A percentile compares a stretch with the other conserved stretches of the same genome.
These are phyloP conservation scores for Linnemannia exigua DNA, from an alignment of 192 early-diverging fungal genomes.

Conservation along the genomic window DNA sequence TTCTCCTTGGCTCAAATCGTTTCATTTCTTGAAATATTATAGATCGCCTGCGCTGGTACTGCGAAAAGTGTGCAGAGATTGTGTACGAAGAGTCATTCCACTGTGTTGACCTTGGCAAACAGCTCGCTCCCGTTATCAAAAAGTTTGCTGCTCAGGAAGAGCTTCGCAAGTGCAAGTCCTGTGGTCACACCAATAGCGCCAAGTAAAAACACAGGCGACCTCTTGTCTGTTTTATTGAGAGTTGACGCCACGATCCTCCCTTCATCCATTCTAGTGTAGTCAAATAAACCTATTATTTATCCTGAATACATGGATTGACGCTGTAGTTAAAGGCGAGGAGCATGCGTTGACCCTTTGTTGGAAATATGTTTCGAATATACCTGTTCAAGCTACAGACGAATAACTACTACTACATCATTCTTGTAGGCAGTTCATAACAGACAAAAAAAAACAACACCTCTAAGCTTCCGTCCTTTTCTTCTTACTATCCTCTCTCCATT, in stretches of 20 bases:
- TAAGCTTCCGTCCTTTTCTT: neutral
- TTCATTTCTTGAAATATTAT: too few species aligned
- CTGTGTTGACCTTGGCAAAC: constrained; percentile 89
- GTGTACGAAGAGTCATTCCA: constrained; percentile 94
- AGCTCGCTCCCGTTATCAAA: constrained; percentile 94
- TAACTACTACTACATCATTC: too few species aligned
- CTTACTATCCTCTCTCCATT: neutral
- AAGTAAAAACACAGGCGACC: constrained; percentile 42
- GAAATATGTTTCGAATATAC: too few species aligned
- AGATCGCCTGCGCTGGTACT: constrained; percentile 98
- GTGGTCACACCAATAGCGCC: constrained; percentile 73
- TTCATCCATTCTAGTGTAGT: neutral
- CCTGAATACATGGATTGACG: too few species aligned
- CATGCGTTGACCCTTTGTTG: too few species aligned
- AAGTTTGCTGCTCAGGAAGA: constrained; percentile 73
- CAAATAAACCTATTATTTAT: too few species aligned
- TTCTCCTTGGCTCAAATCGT: neutral
- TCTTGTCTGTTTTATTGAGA: neutral
- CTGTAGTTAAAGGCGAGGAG: too few species aligned
- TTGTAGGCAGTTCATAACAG: too few species aligned
- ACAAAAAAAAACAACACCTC: neutral
- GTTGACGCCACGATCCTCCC: neutral
- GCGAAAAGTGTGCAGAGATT: constrained; percentile 83
- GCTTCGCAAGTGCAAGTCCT: constrained; percentile 85
- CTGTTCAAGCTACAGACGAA: too few species aligned